Evolutionary conservation across 768 basidiomycete species (phyloP).

Genomic region (Termitomyces sp.): DNA sequence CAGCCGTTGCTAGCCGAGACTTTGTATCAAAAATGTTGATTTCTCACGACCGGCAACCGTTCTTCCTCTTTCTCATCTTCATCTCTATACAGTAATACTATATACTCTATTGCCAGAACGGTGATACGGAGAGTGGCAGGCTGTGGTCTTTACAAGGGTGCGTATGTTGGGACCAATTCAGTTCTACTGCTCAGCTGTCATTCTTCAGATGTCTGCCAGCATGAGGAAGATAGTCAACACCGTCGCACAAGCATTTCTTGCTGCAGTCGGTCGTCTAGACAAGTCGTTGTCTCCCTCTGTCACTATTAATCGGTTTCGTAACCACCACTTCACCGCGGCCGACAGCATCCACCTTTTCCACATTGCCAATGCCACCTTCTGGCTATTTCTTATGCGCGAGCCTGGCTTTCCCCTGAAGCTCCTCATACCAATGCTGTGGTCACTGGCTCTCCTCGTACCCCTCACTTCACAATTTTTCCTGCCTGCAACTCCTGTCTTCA

Average conservation of each 20-base stretch:
- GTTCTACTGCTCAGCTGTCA: background rate
- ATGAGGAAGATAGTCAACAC: conserved; percentile 19
- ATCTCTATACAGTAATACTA: background rate
- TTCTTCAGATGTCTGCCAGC: conserved; percentile 12
- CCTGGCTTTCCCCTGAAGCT: conserved; percentile 76
- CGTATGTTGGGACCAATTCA: background rate
- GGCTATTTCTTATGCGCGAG: conserved; percentile 67
- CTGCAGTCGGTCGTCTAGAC: conserved; percentile 68
- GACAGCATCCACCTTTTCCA: conserved; percentile 69
- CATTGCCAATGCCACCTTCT: conserved; percentile 58
- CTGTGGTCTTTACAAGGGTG: background rate
- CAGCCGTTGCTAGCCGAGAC: background rate
- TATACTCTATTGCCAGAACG: background rate
- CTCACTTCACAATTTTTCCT: conserved; percentile 89
- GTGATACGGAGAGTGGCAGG: background rate
- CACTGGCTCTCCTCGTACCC: conserved; percentile 69
- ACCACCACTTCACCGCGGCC: conserved; percentile 50
- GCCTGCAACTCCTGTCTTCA: conserved; percentile 82
- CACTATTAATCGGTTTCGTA: conserved; percentile 55
- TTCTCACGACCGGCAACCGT: background rate
- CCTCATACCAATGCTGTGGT: conserved; percentile 69
- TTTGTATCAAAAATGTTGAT: background rate
- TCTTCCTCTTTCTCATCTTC: background rate
- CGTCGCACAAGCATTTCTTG: conserved; percentile 45
- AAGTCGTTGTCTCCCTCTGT: conserved; percentile 70